Evolutionary conservation across 257 asterid species (phyloP).

Genomic region (Mentha longifolia): DNA sequence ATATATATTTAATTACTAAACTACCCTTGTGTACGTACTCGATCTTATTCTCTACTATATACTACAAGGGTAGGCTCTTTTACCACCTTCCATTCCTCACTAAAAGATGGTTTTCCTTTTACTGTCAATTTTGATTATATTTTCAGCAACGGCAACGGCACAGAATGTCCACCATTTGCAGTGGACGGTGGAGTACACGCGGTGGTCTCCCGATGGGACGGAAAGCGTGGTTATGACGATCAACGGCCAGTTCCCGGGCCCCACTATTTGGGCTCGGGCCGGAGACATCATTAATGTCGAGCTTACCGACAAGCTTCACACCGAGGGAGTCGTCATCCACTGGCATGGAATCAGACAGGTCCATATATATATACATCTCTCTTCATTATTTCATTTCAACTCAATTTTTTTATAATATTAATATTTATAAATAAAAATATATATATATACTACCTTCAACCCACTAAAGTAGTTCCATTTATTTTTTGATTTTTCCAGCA

Average conservation of each 20-base stretch:
- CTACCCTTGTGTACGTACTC: no score
- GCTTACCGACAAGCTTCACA: slow-evolving; percentile 69
- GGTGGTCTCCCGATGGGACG: slow-evolving; percentile 73
- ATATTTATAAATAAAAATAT: not conserved
- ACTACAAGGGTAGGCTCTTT: no score
- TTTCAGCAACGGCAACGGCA: slow-evolving; percentile 37
- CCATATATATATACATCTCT: no score
- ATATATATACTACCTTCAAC: no score
- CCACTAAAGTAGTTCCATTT: no score
- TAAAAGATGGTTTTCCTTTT: slow-evolving; percentile 16
- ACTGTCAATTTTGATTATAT: no score
- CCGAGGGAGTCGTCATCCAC: no score
- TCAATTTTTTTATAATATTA: no score
- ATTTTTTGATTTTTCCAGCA: no score
- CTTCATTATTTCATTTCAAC: not conserved
- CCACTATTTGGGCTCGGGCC: slow-evolving; percentile 71
- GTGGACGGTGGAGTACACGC: slow-evolving; percentile 68
- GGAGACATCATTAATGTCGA: slow-evolving; percentile 66
- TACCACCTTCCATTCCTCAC: no score
- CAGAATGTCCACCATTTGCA: slow-evolving; percentile 49
- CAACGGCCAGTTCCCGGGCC: slow-evolving; percentile 84
- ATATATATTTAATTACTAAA: no score
- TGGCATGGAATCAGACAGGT: slow-evolving; percentile 97
- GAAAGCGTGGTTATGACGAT: slow-evolving; percentile 64
- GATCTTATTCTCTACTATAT: no score